A percentile compares a stretch with the other conserved stretches of the same genome.
Conservation (phyloP, 805 yeast genomes). For the Teunomyces panamensis region DNA sequence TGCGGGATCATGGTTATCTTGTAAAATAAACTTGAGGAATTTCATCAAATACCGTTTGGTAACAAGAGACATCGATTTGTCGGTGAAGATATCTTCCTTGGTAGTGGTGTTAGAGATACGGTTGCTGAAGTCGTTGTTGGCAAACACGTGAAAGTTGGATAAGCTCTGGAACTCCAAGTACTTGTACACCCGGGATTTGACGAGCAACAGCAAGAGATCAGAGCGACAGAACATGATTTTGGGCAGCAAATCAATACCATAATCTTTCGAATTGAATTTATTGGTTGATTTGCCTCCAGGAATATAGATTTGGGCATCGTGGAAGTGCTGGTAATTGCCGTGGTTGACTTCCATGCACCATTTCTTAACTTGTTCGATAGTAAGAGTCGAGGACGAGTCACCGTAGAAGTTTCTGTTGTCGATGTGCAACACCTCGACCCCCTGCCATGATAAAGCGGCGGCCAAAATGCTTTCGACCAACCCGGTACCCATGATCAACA, state of each 20-base stretch:
- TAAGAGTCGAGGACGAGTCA: constrained; percentile 79
- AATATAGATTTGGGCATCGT: constrained; percentile 76
- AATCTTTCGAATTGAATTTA: constrained; percentile 62
- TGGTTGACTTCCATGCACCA: constrained; percentile 78
- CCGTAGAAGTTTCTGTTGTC: constrained; percentile 87
- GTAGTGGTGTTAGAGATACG: constrained; percentile 68
- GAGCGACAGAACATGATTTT: constrained; percentile 85
- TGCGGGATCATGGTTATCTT: constrained; percentile 55
- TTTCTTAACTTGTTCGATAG: constrained; percentile 77
- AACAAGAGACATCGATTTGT: constrained; percentile 68
- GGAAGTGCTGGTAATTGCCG: constrained; percentile 43
- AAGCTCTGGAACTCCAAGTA: constrained; percentile 90
- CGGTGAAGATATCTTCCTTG: constrained; percentile 91
- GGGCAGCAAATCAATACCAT: constrained; percentile 86
- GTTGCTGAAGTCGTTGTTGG: constrained; percentile 79
- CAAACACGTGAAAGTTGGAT: constrained; percentile 89
- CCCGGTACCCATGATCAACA: constrained; percentile 90
- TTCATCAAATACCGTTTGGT: constrained; percentile 87
- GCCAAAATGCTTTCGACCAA: constrained; percentile 84
- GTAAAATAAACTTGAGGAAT: constrained; percentile 80
- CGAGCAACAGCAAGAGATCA: constrained; percentile 74
- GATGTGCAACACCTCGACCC: constrained; percentile 89
- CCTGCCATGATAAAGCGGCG: constrained; percentile 96
- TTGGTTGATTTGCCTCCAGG: constrained; percentile 53
- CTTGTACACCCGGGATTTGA: constrained; percentile 83